These are phyloP conservation scores for Citrullus colocynthis DNA, from an alignment of 306 rosid genomes.

Conservation along the genomic window DNA sequence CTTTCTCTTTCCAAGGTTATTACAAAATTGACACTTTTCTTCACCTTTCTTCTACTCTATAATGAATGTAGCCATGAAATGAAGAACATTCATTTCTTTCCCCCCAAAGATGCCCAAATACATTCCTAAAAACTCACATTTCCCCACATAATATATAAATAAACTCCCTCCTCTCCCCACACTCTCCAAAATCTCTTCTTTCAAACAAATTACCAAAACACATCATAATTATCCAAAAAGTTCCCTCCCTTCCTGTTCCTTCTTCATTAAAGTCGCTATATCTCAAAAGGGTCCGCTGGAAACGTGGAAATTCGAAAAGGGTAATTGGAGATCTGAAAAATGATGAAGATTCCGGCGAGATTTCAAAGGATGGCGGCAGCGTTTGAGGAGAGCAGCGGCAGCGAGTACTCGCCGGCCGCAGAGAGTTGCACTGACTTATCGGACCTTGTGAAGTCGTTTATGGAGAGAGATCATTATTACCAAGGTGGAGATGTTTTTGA, in stretches of 20 bases:
- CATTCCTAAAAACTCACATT: background rate
- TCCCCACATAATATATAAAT: background rate
- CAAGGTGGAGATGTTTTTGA: background rate
- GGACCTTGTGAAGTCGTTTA: constrained; percentile 65
- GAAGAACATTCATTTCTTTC: background rate
- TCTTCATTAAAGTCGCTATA: constrained; percentile 1
- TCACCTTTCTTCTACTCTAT: background rate
- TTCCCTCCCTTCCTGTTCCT: background rate
- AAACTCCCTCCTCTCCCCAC: background rate
- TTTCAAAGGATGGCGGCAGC: constrained; percentile 63
- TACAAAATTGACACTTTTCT: background rate
- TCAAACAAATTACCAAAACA: background rate
- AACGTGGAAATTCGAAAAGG: background rate
- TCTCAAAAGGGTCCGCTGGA: background rate
- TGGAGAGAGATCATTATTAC: constrained; percentile 29
- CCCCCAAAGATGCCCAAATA: background rate
- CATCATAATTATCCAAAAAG: background rate
- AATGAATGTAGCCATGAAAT: background rate
- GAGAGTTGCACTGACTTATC: constrained; percentile 51
- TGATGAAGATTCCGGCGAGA: constrained; percentile 39
- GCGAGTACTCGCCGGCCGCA: constrained; percentile 66
- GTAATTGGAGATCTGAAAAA: background rate
- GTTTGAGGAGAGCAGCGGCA: constrained; percentile 77
- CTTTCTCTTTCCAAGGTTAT: background rate
- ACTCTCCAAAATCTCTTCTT: background rate